phyloP scores from a whole-genome alignment of 208 protist species.

The Entamoeba histolytica region DNA sequence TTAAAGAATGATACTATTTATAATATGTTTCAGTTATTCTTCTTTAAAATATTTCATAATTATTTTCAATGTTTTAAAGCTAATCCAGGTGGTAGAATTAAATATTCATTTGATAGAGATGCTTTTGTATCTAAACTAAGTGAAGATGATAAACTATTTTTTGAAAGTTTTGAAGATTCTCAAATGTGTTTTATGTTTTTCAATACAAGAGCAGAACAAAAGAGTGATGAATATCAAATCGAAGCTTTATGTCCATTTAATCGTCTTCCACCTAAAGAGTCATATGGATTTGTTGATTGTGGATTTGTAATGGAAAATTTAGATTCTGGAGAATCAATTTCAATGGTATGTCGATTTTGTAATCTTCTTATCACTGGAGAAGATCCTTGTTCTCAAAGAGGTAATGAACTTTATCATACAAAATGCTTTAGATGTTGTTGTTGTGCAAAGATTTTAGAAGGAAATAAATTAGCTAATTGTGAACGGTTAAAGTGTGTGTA shows the following conservation, averaged over 20 bases:
- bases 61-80: neutral
- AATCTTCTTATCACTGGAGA: neutral
- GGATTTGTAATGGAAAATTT: neutral
- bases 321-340: neutral
- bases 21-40: neutral
- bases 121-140: neutral
- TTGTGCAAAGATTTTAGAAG: neutral
- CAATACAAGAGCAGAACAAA: neutral
- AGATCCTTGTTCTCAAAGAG: neutral
- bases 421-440: neutral
- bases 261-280: neutral
- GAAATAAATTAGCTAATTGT: neutral
- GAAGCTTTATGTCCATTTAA: neutral
- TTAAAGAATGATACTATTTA: neutral
- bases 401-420: neutral
- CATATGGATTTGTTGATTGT: neutral
- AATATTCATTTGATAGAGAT: neutral
- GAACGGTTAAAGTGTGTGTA: neutral
- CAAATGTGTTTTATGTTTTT: neutral
- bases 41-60: neutral
- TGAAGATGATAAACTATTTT: neutral
- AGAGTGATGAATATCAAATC: neutral
- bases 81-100: neutral
- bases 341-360: neutral
- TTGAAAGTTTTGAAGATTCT: neutral